A percentile compares a stretch with the other conserved stretches of the same genome.
These are phyloP conservation scores for Monosporozyma aerobia DNA, from an alignment of 805 yeast genomes.

Conservation along the genomic window DNA sequence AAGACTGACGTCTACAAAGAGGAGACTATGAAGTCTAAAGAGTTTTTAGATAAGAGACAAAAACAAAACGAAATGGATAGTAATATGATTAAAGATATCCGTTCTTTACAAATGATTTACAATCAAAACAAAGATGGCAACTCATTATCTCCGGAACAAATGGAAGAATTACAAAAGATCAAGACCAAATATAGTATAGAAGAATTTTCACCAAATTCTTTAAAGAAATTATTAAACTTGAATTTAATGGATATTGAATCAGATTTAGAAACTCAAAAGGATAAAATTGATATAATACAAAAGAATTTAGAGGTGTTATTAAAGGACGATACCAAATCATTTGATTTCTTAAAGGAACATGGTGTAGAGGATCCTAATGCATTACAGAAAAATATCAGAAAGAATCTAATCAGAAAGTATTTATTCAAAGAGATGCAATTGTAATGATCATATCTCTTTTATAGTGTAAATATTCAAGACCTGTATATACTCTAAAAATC, in stretches of 20 bases:
- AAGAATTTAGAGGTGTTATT: constrained; percentile 30
- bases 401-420: constrained; percentile 65
- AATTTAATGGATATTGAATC: constrained; percentile 29
- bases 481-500: not conserved
- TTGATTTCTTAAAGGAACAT: constrained; percentile 28
- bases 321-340: constrained; percentile 31
- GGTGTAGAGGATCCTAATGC: constrained; percentile 31
- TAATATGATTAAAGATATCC: constrained; percentile 25
- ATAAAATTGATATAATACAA: constrained; percentile 31
- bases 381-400: constrained; percentile 46
- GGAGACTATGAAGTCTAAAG: constrained; percentile 47
- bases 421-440: constrained; percentile 22
- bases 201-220: constrained; percentile 38
- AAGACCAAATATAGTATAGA: constrained; percentile 39
- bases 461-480: not conserved
- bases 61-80: constrained; percentile 19
- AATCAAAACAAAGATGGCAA: not conserved
- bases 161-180: constrained; percentile 31
- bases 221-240: constrained; percentile 31
- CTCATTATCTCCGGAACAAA: not conserved
- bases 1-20: constrained; percentile 57
- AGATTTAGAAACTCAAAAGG: constrained; percentile 19
- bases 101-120: constrained; percentile 20
- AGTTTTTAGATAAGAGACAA: constrained; percentile 45
- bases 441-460: not conserved